A percentile compares a stretch with the other conserved stretches of the same genome.
These are phyloP conservation scores for Parastagonospora nodorum DNA, from an alignment of 2,329 filamentous ascomycete species.

Conservation along the genomic window DNA sequence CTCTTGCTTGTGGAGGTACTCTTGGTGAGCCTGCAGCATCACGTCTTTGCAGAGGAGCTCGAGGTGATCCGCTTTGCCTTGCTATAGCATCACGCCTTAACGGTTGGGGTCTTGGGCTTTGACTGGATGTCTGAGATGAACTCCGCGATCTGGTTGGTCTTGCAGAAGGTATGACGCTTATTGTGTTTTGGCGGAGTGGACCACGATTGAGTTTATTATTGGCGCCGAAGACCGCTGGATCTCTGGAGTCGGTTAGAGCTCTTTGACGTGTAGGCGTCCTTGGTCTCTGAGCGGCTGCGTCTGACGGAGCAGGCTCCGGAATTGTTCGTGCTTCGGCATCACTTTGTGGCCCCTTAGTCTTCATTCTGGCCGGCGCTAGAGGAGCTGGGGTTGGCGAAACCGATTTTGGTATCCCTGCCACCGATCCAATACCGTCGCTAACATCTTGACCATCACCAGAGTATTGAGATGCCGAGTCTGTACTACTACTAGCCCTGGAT, in stretches of 20 bases:
- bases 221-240: constrained; percentile 7
- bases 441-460: constrained; percentile 10
- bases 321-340: background rate
- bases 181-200: background rate
- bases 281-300: background rate
- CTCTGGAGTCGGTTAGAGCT: constrained; percentile 1
- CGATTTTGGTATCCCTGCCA: background rate
- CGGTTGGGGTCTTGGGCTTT: background rate
- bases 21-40: constrained; percentile 5
- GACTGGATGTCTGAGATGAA: constrained; percentile 1
- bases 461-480: constrained; percentile 18
- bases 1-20: constrained; percentile 10
- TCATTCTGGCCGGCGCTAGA: constrained; percentile 1
- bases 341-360: constrained; percentile 2
- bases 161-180: background rate
- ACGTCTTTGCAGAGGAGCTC: background rate
- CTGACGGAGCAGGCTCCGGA: background rate
- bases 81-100: constrained; percentile 10
- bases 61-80: background rate
- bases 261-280: constrained; percentile 10
- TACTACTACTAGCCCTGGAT: constrained; percentile 16
- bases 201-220: background rate
- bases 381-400: constrained; percentile 6
- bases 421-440: background rate
- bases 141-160: constrained; percentile 4